Conservation (phyloP, 140 eudicot species). For the Senecio squalidus region DNA sequence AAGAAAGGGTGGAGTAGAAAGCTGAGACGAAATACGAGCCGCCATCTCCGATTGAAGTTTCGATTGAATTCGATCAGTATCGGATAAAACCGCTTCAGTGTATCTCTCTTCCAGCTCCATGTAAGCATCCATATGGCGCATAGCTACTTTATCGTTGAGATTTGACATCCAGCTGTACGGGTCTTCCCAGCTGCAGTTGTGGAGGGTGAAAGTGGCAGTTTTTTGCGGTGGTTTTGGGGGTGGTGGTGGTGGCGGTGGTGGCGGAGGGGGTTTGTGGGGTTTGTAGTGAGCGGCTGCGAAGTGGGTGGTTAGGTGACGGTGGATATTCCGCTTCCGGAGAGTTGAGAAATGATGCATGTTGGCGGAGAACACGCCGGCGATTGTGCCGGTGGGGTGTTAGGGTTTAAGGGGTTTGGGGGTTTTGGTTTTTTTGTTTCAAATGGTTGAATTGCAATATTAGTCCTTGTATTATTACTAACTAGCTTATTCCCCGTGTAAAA, state of each 20-base stretch:
- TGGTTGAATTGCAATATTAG: background rate
- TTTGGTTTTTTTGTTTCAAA: background rate
- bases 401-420: conserved; percentile 26
- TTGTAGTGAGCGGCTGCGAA: conserved; percentile 38
- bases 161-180: conserved; percentile 88
- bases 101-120: conserved; percentile 96
- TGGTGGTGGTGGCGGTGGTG: conserved; percentile 55
- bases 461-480: no score
- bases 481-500: no score
- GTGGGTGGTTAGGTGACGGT: conserved; percentile 22
- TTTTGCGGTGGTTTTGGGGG: conserved; percentile 85
- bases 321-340: conserved; percentile 24
- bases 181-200: conserved; percentile 70
- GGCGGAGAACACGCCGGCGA: conserved; percentile 21
- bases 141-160: conserved; percentile 79
- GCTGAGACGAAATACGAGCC: conserved; percentile 55
- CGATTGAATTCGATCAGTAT: conserved; percentile 61
- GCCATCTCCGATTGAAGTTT: conserved; percentile 88
- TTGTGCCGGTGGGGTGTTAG: conserved; percentile 12
- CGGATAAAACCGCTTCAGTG: conserved; percentile 82
- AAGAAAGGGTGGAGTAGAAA: conserved; percentile 77
- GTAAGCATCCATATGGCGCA: conserved; percentile 91
- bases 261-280: conserved; percentile 47
- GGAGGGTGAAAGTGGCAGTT: conserved; percentile 45
- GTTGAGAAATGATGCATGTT: conserved; percentile 45